Evolutionary conservation across 1,284 basidiomycete genomes (phyloP).

Genomic region (Apiotrichum sp.): DNA sequence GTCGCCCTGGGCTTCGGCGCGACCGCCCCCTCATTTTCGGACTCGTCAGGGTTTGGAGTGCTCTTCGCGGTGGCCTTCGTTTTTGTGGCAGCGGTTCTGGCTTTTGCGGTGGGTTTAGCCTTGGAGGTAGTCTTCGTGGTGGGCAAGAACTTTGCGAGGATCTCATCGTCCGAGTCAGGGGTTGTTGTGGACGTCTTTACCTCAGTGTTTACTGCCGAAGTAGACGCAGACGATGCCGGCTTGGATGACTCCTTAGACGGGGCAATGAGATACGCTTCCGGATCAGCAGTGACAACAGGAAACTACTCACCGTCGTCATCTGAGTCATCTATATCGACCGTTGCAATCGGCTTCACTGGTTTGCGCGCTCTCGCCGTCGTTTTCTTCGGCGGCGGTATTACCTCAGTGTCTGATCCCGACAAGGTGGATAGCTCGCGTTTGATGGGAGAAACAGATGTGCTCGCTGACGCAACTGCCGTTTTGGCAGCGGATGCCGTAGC

Average conservation of each 20-base stretch:
- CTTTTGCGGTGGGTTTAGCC: constrained; percentile 2
- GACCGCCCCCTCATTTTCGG: constrained; percentile 3
- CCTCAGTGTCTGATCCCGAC: constrained; percentile 12
- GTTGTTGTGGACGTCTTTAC: constrained; percentile 26
- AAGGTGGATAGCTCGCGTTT: constrained; percentile 18
- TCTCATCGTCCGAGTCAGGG: constrained; percentile 16
- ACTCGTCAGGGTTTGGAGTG: constrained; percentile 12
- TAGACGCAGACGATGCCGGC: background rate
- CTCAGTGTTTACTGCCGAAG: constrained; percentile 7
- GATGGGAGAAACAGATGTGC: constrained; percentile 7
- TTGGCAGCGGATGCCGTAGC: constrained; percentile 2
- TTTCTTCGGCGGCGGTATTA: constrained; percentile 31
- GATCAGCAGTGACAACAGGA: background rate
- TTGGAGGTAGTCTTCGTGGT: background rate
- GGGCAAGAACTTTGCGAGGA: constrained; percentile 12
- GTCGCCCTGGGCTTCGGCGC: constrained; percentile 1
- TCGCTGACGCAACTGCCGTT: constrained; percentile 8
- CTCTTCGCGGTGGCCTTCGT: constrained; percentile 21
- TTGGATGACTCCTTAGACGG: constrained; percentile 24
- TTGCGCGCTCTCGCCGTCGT: constrained; percentile 47
- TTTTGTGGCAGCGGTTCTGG: constrained; percentile 4
- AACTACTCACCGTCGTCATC: constrained; percentile 49
- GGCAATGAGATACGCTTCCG: constrained; percentile 28
- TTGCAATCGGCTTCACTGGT: constrained; percentile 46
- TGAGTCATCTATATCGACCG: constrained; percentile 56